Evolutionary conservation across 331 rosid genomes (phyloP).

Genomic region (Quercus tomentella): DNA sequence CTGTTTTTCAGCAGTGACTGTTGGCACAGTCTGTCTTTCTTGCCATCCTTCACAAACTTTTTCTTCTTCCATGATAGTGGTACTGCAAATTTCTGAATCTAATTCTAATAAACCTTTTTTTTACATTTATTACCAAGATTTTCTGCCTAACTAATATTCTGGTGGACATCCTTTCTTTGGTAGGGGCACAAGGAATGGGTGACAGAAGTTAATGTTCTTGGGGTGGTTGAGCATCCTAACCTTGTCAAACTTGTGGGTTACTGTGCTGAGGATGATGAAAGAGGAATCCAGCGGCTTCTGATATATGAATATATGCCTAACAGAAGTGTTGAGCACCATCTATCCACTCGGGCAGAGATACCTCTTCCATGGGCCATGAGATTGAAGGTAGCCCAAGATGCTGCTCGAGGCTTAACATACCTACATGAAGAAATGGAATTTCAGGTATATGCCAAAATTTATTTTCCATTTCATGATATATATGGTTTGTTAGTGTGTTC

Average conservation of each 20-base stretch:
- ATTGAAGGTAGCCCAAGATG: slow-evolving; percentile 80
- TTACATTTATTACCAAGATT: background rate
- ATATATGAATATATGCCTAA: slow-evolving; percentile 92
- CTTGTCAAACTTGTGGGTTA: slow-evolving; percentile 95
- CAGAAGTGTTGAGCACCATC: slow-evolving; percentile 81
- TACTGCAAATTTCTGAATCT: background rate
- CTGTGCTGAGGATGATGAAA: slow-evolving; percentile 96
- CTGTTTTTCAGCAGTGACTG: background rate
- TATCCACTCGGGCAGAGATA: slow-evolving; percentile 50
- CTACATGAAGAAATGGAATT: slow-evolving; percentile 89
- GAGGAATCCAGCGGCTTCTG: slow-evolving; percentile 96
- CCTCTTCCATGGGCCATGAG: slow-evolving; percentile 87
- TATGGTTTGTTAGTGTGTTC: background rate
- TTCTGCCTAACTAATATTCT: background rate
- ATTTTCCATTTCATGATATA: slow-evolving; percentile 4
- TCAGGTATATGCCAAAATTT: slow-evolving; percentile 54
- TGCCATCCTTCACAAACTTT: background rate
- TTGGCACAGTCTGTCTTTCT: background rate
- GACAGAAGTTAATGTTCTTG: slow-evolving; percentile 96
- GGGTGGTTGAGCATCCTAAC: slow-evolving; percentile 94
- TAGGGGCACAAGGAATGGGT: slow-evolving; percentile 99
- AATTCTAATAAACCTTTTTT: background rate
- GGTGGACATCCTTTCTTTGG: slow-evolving; percentile 7
- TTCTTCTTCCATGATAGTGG: background rate
- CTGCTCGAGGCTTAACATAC: slow-evolving; percentile 91